Percentiles rank a stretch among this genome's conserved stretches.
These are phyloP conservation scores for Crotalaria pallida DNA, from an alignment of 306 rosid species.

Conservation along the genomic window DNA sequence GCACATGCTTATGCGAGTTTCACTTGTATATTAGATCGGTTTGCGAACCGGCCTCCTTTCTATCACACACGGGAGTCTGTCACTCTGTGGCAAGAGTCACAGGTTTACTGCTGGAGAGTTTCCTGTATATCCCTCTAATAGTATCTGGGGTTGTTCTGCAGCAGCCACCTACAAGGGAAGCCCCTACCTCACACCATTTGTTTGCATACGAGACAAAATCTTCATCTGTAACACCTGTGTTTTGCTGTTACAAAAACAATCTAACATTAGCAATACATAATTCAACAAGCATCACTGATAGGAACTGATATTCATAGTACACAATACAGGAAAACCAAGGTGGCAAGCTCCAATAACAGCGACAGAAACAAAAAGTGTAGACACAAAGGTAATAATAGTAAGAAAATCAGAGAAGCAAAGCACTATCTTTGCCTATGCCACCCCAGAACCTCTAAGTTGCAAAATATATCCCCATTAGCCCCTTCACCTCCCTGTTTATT, in stretches of 20 bases:
- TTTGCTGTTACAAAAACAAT: constrained; percentile 38
- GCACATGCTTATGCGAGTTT: too few species aligned
- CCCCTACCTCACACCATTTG: constrained; percentile 52
- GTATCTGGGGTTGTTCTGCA: constrained; percentile 58
- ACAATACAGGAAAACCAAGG: not conserved
- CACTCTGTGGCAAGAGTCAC: constrained; percentile 14
- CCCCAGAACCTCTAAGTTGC: not conserved
- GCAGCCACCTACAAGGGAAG: constrained; percentile 56
- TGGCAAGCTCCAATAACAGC: not conserved
- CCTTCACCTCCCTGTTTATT: too few species aligned
- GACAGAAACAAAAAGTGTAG: not conserved
- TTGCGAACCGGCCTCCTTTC: constrained; percentile 6
- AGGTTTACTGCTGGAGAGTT: constrained; percentile 27
- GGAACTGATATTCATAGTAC: not conserved
- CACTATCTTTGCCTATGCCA: not conserved
- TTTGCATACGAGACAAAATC: constrained; percentile 45
- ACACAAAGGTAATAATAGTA: not conserved
- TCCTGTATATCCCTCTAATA: constrained; percentile 40
- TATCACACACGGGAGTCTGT: not conserved
- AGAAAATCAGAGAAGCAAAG: not conserved
- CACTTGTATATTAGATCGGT: constrained; percentile 15
- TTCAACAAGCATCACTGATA: not conserved
- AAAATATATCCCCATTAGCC: too few species aligned
- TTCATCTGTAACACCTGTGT: constrained; percentile 48
- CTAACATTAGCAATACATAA: constrained; percentile 1